Percentiles rank a stretch among this genome's conserved stretches.
Conservation (phyloP, 805 yeast species). For the Vanderwaltozyma yarrowii region DNA sequence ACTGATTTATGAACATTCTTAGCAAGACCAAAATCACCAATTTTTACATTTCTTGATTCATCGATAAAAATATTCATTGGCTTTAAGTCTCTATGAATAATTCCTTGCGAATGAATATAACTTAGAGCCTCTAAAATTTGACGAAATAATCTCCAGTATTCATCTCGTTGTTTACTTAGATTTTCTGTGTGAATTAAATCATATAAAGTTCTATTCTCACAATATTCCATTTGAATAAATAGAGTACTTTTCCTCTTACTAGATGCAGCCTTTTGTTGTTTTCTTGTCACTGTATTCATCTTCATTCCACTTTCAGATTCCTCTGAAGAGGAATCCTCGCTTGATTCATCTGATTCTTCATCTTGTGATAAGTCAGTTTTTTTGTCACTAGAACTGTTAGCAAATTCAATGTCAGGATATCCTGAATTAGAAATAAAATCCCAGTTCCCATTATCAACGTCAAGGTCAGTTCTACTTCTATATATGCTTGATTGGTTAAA, state of each 20-base stretch:
- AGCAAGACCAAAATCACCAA: conserved; percentile 97
- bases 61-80: conserved; percentile 96
- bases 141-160: conserved; percentile 83
- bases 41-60: conserved; percentile 74
- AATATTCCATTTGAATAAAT: conserved; percentile 97
- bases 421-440: conserved; percentile 54
- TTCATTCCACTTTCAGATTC: background rate
- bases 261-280: background rate
- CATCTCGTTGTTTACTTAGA: conserved; percentile 56
- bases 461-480: conserved; percentile 23
- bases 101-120: conserved; percentile 88
- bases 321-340: conserved; percentile 3
- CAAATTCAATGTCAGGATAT: conserved; percentile 47
- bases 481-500: conserved; percentile 23
- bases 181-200: conserved; percentile 74
- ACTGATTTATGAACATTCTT: conserved; percentile 61
- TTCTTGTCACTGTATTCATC: background rate
- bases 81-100: conserved; percentile 89
- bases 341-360: conserved; percentile 6
- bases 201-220: conserved; percentile 84
- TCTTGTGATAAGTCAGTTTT: conserved; percentile 8
- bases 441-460: conserved; percentile 30
- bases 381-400: conserved; percentile 25
- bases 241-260: conserved; percentile 53
- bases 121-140: conserved; percentile 84